Evolutionary conservation across 805 yeast species (phyloP).

Genomic region (Candida caryicola): DNA sequence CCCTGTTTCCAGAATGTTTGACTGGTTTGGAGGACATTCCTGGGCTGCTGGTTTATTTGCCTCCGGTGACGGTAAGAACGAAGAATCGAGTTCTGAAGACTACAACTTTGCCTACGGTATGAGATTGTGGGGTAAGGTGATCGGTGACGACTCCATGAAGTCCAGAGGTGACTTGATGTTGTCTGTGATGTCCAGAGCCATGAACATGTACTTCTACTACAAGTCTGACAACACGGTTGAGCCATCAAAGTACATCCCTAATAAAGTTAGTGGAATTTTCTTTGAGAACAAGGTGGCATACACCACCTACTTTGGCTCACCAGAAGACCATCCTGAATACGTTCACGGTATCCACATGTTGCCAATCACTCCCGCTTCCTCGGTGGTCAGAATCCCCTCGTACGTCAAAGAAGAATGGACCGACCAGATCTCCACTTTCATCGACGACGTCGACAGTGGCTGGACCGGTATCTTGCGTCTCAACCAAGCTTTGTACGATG

Average conservation of each 20-base stretch:
- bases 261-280: conserved; percentile 23
- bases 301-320: conserved; percentile 22
- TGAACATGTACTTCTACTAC: conserved; percentile 21
- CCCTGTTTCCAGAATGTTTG: conserved; percentile 25
- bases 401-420: conserved; percentile 24
- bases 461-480: conserved; percentile 61
- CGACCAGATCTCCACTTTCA: conserved; percentile 25
- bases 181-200: conserved; percentile 17
- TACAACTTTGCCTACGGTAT: conserved; percentile 25
- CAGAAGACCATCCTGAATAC: conserved; percentile 16
- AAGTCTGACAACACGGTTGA: conserved; percentile 17
- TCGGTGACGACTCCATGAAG: conserved; percentile 21
- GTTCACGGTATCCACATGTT: conserved; percentile 27
- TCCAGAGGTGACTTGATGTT: conserved; percentile 26
- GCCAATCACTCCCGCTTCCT: conserved; percentile 25
- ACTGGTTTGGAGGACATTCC: conserved; percentile 25
- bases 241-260: conserved; percentile 14
- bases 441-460: conserved; percentile 45
- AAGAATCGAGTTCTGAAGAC: conserved; percentile 23
- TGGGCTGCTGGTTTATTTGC: conserved; percentile 24
- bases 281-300: conserved; percentile 24
- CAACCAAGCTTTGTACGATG: conserved; percentile 46
- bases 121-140: conserved; percentile 24
- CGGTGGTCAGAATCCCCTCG: conserved; percentile 16
- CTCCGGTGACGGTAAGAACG: conserved; percentile 21